Evolutionary conservation across 345 rosid species (phyloP), one percentile per base, ranked within the genome.

Genomic region (Ricinus communis): DNA sequence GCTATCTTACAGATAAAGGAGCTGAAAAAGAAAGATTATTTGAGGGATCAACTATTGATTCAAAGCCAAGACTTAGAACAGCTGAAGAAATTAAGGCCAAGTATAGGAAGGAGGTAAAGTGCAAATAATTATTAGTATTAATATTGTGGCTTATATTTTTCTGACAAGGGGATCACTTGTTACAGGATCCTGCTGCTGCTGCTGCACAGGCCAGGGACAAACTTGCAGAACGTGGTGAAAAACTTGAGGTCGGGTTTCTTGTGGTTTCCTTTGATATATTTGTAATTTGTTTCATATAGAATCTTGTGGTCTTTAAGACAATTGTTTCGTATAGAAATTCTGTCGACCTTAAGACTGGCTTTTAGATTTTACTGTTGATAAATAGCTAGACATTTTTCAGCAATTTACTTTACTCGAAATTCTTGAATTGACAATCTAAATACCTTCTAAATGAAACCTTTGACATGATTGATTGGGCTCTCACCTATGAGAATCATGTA

Each of bases 31-130:
- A 88, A 68, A 86, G 67, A 77, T 75, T 90, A 62, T 90, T 93
- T 31, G 94, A 90, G 74, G 95, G 93, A 72, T 88, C 84, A 31
- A 74, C 79, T 70, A 49, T 77, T 47, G 84, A 84, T 75, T 58
- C 84, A 67, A 85, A 82, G 41, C 99, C 97, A 19, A 82, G 56
- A 82, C 68, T 70, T 16, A 87, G 93, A 85, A 83, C 99, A 50
- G 82, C 86, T 14, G 92, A 90, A 67, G 97, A 95, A 85, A 92
- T 95, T 55, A 86, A 84, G 69, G 93, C 97, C 24, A 90, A 91
- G 81, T 95, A 95, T 81, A 78, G 86, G 77, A 88, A 84, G 70
- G 73, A 68, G 71, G 77, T 69, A 78, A 83, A 49, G 58, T 62
- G 43, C 55, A 52, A 63, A 33, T 55, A 31, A n/a, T 51, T 55